phyloP scores from a whole-genome alignment of 805 yeast genomes.

The Suhomyces xylopsoci region DNA sequence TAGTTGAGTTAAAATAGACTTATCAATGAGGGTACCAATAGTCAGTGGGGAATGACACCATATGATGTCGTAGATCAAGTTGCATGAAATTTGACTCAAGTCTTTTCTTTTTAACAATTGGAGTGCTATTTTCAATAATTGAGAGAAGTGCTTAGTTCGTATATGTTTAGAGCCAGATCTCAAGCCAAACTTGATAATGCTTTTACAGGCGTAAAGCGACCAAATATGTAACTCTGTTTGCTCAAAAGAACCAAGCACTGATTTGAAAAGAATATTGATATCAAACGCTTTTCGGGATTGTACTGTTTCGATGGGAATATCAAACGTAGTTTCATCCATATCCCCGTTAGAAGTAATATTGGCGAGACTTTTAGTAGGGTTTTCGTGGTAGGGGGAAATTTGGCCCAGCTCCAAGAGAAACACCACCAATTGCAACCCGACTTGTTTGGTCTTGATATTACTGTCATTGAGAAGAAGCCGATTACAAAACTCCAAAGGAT shows the following conservation, averaged over 20 bases:
- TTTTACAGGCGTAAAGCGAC: slow-evolving; percentile 22
- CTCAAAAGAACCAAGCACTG: slow-evolving; percentile 20
- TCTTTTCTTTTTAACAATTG: slow-evolving; percentile 32
- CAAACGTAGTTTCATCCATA: slow-evolving; percentile 8
- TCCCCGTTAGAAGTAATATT: not conserved
- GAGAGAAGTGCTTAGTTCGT: slow-evolving; percentile 11
- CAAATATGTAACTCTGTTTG: slow-evolving; percentile 18
- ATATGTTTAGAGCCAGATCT: not conserved
- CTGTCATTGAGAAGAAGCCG: slow-evolving; percentile 19
- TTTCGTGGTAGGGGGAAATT: not conserved
- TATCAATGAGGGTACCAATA: slow-evolving; percentile 28
- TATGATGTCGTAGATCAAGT: slow-evolving; percentile 20
- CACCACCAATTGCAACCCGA: slow-evolving; percentile 26
- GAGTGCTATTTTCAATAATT: slow-evolving; percentile 32
- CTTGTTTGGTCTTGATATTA: slow-evolving; percentile 11
- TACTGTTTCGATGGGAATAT: slow-evolving; percentile 5
- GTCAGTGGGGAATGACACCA: slow-evolving; percentile 6
- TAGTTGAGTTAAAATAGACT: slow-evolving; percentile 42
- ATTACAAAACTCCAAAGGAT: slow-evolving; percentile 21
- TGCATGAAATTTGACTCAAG: slow-evolving; percentile 28
- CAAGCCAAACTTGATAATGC: slow-evolving; percentile 10
- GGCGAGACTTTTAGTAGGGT: not conserved
- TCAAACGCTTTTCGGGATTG: not conserved
- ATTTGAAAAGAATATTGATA: slow-evolving; percentile 12
- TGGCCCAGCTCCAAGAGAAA: slow-evolving; percentile 15